These are phyloP conservation scores for Coleophoma cylindrospora DNA, from an alignment of 2,329 filamentous ascomycete genomes.

Conservation along the genomic window DNA sequence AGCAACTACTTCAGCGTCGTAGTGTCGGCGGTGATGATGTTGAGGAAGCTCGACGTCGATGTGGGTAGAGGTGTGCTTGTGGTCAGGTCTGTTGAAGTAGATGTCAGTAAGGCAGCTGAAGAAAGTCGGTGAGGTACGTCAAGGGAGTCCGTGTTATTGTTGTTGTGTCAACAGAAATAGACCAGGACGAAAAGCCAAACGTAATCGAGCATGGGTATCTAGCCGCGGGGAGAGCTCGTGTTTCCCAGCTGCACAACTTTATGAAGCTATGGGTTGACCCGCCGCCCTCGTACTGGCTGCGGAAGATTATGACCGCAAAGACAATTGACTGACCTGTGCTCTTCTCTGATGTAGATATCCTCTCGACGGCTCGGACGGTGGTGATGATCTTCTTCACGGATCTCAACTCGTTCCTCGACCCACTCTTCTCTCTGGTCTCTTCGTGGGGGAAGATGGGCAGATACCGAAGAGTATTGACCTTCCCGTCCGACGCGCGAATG, in stretches of 20 bases:
- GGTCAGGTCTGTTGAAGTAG: slow-evolving; percentile 24
- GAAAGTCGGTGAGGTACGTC: slow-evolving; percentile 1
- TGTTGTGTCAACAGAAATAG: slow-evolving; percentile 32
- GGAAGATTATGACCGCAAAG: neutral
- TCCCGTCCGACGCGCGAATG: slow-evolving; percentile 92
- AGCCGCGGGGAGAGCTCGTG: neutral
- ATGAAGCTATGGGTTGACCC: neutral
- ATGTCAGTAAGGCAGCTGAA: slow-evolving; percentile 17
- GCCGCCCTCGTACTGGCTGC: neutral
- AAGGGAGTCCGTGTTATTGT: slow-evolving; percentile 18
- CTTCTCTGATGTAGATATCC: slow-evolving; percentile 47
- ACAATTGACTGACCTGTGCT: slow-evolving; percentile 43
- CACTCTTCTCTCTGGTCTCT: slow-evolving; percentile 42
- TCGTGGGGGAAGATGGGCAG: slow-evolving; percentile 58
- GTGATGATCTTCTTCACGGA: slow-evolving; percentile 71
- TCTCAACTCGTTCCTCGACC: slow-evolving; percentile 75
- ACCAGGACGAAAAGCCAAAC: slow-evolving; percentile 20
- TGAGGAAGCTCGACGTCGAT: slow-evolving; percentile 40
- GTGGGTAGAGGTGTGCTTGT: slow-evolving; percentile 38
- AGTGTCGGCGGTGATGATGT: slow-evolving; percentile 25
- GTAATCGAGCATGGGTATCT: neutral
- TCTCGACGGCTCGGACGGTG: slow-evolving; percentile 62
- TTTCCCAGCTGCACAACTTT: neutral
- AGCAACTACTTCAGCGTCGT: slow-evolving; percentile 14
- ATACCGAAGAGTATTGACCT: slow-evolving; percentile 81